Percentiles rank a stretch among this genome's conserved stretches.
Conservation (phyloP, 768 basidiomycete genomes). For the Mycena amicta region DNA sequence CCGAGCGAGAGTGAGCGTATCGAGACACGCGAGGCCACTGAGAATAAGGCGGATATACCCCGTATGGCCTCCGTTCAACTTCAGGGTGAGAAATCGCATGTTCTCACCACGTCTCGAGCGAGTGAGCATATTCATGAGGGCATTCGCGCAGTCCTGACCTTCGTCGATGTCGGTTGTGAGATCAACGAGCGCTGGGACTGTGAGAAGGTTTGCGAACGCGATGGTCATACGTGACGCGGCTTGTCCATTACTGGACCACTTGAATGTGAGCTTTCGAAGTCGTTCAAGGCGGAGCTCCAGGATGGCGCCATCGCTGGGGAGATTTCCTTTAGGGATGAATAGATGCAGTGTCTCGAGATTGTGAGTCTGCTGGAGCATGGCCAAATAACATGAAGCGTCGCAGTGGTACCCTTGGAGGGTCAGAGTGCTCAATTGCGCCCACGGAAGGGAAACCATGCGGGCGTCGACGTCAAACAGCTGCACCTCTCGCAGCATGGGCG, state of each 20-base stretch:
- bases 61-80: not conserved
- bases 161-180: not conserved
- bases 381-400: not conserved
- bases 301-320: not conserved
- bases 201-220: not conserved
- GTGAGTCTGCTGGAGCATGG: not conserved
- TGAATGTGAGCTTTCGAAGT: not conserved
- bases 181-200: not conserved
- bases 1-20: not conserved
- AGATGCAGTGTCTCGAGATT: not conserved
- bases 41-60: not conserved
- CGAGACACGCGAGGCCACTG: not conserved
- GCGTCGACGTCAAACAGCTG: not conserved
- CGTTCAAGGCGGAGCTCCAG: not conserved
- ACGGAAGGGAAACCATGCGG: not conserved
- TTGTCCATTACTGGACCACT: not conserved
- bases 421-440: not conserved
- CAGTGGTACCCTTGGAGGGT: not conserved
- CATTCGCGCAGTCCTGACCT: not conserved
- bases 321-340: not conserved
- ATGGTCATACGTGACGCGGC: not conserved
- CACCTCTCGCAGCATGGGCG: not conserved
- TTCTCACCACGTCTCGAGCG: not conserved
- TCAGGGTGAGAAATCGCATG: not conserved
- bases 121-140: not conserved